A percentile compares a stretch with the other conserved stretches of the same genome.
These are phyloP conservation scores for Lactarius hatsudake DNA, from an alignment of 768 basidiomycete genomes.

Conservation along the genomic window DNA sequence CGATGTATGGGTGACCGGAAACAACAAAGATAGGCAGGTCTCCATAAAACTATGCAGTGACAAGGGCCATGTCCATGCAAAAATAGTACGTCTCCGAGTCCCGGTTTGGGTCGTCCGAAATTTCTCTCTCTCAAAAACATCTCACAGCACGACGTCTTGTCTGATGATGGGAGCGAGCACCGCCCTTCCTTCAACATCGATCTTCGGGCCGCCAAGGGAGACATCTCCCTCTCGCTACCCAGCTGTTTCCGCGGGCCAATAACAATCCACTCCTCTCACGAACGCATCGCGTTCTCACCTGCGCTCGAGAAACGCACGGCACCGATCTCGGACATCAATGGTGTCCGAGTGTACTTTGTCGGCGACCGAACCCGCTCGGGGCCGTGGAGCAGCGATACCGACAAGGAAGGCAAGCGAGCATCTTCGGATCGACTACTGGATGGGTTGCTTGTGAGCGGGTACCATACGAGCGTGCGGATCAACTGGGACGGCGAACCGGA, in stretches of 20 bases:
- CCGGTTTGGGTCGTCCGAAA: no score
- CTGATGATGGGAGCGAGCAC: neutral
- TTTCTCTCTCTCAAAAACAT: neutral
- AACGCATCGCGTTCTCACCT: constrained; percentile 5
- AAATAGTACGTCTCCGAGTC: constrained; percentile 4
- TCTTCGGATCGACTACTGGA: neutral
- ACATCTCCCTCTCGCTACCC: constrained; percentile 3
- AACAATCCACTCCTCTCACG: constrained; percentile 2
- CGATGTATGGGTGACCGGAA: constrained; percentile 4
- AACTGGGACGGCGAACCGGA: constrained; percentile 9
- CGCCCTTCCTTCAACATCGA: constrained; percentile 9
- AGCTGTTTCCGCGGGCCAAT: constrained; percentile 10
- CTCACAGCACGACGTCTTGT: neutral
- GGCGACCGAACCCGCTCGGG: neutral
- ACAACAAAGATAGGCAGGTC: neutral
- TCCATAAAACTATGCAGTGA: neutral
- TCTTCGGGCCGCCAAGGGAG: neutral
- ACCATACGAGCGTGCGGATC: neutral
- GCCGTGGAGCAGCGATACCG: neutral
- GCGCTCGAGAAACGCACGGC: neutral
- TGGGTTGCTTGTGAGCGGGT: neutral
- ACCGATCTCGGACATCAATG: neutral
- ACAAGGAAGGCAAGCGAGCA: neutral
- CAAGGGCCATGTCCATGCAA: neutral
- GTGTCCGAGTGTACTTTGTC: constrained; percentile 10